Percentiles rank a stretch among this genome's conserved stretches.
Evolutionary conservation across 2,329 filamentous ascomycete species (phyloP).

Genomic region (Venturia nashicola): DNA sequence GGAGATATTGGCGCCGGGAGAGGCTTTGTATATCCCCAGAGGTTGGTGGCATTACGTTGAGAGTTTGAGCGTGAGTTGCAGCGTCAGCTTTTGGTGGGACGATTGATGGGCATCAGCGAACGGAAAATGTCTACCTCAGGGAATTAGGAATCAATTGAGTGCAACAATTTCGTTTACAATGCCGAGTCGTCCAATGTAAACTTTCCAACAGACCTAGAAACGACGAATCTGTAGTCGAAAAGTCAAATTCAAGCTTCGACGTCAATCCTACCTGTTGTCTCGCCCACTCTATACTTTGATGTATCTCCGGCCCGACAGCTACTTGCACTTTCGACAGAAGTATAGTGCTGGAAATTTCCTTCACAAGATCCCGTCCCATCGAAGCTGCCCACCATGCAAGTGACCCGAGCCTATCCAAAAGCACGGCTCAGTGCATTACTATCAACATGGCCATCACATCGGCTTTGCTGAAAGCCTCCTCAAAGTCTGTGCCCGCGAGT

Average conservation of each 20-base stretch:
- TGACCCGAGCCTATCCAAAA: not conserved
- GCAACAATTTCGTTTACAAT: no score
- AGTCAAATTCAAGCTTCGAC: not conserved
- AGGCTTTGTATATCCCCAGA: conserved; percentile 77
- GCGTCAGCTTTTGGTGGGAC: conserved; percentile 93
- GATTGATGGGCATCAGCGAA: no score
- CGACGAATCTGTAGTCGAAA: not conserved
- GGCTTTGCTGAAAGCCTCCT: not conserved
- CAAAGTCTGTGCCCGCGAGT: not conserved
- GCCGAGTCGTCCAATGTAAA: no score
- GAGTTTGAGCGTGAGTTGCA: conserved; percentile 76
- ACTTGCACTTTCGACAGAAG: not conserved
- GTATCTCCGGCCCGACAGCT: not conserved
- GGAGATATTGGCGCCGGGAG: conserved; percentile 65
- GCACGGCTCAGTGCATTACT: not conserved
- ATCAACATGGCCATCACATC: not conserved
- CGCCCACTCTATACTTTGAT: not conserved
- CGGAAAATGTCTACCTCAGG: no score
- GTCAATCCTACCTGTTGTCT: not conserved
- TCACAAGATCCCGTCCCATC: not conserved
- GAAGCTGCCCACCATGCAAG: not conserved
- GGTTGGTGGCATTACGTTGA: conserved; percentile 99
- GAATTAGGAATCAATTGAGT: no score
- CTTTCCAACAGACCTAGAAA: not conserved
- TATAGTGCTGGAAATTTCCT: not conserved